These are phyloP conservation scores for Xylaria sp. DNA, from an alignment of 2,329 filamentous ascomycete genomes.

Conservation along the genomic window DNA sequence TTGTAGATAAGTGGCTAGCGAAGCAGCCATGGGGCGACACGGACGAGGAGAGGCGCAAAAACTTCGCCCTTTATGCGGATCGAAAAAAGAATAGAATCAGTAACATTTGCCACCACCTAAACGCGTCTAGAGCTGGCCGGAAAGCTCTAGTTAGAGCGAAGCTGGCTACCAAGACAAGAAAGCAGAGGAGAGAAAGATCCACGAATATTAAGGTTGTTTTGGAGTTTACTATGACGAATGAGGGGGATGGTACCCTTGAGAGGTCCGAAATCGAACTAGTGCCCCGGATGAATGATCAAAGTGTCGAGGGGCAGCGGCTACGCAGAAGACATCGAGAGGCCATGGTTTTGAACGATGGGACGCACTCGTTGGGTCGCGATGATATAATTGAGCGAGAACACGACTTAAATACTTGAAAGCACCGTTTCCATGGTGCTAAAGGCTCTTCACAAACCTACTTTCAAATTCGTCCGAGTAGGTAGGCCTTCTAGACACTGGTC, in stretches of 20 bases:
- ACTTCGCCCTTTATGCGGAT: conserved; percentile 64
- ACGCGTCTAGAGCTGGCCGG: conserved; percentile 62
- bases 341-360: conserved; percentile 92
- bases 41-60: conserved; percentile 61
- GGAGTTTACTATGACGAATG: conserved; percentile 51
- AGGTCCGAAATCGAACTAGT: conserved; percentile 50
- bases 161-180: conserved; percentile 54
- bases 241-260: conserved; percentile 45
- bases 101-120: conserved; percentile 63
- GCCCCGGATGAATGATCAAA: conserved; percentile 62
- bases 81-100: conserved; percentile 64
- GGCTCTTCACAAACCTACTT: neutral
- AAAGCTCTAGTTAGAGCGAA: conserved; percentile 63
- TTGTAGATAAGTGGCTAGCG: conserved; percentile 79
- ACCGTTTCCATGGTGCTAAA: neutral
- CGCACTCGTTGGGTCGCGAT: conserved; percentile 74
- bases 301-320: conserved; percentile 75
- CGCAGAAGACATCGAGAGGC: conserved; percentile 83
- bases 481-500: neutral
- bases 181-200: conserved; percentile 42
- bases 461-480: neutral
- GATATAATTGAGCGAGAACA: conserved; percentile 81
- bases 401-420: conserved; percentile 52
- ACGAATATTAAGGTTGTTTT: conserved; percentile 52
- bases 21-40: conserved; percentile 75